Base-by-base conservation (phyloP, 2,329 filamentous ascomycete genomes). In the Pseudopithomyces maydicus region DNA sequence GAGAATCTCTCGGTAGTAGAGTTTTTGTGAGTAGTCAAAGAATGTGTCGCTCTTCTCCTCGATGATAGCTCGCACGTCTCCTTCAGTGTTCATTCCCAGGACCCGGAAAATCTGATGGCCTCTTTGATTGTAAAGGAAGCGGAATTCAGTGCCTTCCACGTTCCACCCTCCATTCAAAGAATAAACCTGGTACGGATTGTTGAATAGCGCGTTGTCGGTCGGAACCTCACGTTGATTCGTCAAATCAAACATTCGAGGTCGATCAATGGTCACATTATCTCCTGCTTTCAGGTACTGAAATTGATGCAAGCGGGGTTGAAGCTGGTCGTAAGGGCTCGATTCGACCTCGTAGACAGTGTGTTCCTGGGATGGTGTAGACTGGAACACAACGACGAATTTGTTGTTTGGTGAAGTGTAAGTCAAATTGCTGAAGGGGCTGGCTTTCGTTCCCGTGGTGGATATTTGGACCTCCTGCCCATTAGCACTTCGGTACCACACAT, bases 31-130 rank as follows among this genome's bases (percentile, higher is more conserved):
- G 36, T 67, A 68, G 52, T 70, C 65, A 44, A 70, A 59, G 38
- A 69, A 69, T 12, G 66, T 68, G 8, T 64, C 52, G 51, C 60
- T 64, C 14, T 35, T 67, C n/a, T 70, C 67, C 36, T 70, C 67
- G n/a, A 65, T 53, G 2, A 69, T 10, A 10, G 45, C 46, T 32
- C 67, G 58, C 35, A 70, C 65, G 4, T 42, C 19, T 53, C 67
- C 67, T 33, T 61, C 48, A 5, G 51, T 65, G 42, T 55, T 62
- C 46, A 70, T 65, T 23, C 66, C 67, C 43, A 70, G 44, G 35
- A 70, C 48, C 26, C 66, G 63, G 26, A 68, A 15, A 15, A 66
- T 44, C 38, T 65, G 58, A 46, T 67, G 62, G n/a, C 66, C 66
- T 22, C 64, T 57, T 52, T 70, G 55, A 43, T 64, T 68, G 61